Conservation (phyloP, 108 stramenopile genomes). For the Skeletonema potamos region DNA sequence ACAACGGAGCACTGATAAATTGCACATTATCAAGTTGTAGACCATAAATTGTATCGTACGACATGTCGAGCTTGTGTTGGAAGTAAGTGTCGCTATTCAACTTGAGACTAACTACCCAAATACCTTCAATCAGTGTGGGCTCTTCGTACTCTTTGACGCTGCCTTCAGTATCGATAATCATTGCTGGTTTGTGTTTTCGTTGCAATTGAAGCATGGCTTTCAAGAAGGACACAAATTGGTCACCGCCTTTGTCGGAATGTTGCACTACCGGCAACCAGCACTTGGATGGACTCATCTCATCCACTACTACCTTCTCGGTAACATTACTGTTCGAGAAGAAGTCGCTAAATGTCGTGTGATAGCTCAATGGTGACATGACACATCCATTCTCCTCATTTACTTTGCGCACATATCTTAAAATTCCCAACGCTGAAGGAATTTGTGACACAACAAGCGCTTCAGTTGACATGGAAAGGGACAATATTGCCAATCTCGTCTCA, state of each 20-base stretch:
- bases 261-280: background rate
- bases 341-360: background rate
- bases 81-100: background rate
- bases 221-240: background rate
- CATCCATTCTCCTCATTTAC: slow-evolving; percentile 24
- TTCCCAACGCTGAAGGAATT: slow-evolving; percentile 8
- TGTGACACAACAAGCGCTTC: slow-evolving; percentile 4
- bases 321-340: background rate
- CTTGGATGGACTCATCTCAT: background rate
- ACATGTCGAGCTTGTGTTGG: slow-evolving; percentile 3
- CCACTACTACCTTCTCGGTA: background rate
- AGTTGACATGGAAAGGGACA: slow-evolving; percentile 2
- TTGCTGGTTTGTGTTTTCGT: background rate
- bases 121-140: background rate
- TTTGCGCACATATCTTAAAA: slow-evolving; percentile 14
- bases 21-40: slow-evolving; percentile 8
- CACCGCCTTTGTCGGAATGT: background rate
- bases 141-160: background rate
- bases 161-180: background rate
- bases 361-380: background rate
- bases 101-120: slow-evolving; percentile 6
- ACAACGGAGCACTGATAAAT: slow-evolving; percentile 6
- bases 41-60: background rate
- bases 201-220: background rate
- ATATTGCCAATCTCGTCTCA: slow-evolving; percentile 20